Evolutionary conservation across 495 filamentous ascomycete genomes (phyloP).

Genomic region (Penicillium antarcticum): DNA sequence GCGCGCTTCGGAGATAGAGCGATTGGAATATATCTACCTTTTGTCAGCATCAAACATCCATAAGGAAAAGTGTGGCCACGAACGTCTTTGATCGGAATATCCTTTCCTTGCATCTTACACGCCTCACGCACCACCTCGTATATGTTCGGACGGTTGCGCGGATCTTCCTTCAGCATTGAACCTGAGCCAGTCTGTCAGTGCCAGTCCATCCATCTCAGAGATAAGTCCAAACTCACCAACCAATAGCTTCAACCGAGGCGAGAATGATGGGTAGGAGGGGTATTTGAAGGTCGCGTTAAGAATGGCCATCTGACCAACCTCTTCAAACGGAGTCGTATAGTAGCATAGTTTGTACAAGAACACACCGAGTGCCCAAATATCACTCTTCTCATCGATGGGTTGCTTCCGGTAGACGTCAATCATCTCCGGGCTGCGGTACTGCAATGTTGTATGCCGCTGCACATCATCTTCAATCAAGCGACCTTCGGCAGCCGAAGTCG

Average conservation of each 20-base stretch:
- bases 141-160: constrained; percentile 81
- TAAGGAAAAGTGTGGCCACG: constrained; percentile 22
- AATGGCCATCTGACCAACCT: constrained; percentile 97
- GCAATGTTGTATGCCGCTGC: constrained; percentile 93
- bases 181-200: constrained; percentile 47
- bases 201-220: background rate
- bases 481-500: constrained; percentile 81
- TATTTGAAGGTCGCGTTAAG: constrained; percentile 94
- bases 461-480: constrained; percentile 93
- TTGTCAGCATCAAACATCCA: constrained; percentile 11
- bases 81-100: constrained; percentile 90
- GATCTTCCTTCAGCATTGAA: constrained; percentile 86
- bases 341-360: constrained; percentile 98
- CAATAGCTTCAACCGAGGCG: constrained; percentile 83
- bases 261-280: constrained; percentile 83
- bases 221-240: constrained; percentile 63
- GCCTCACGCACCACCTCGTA: constrained; percentile 86
- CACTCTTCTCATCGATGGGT: constrained; percentile 97
- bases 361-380: constrained; percentile 97
- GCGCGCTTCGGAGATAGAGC: constrained; percentile 60
- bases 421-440: constrained; percentile 98
- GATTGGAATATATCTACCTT: constrained; percentile 74
- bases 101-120: constrained; percentile 82
- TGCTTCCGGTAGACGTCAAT: constrained; percentile 95
- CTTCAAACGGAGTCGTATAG: constrained; percentile 98